Evolutionary conservation across 192 early-diverging fungal genomes (phyloP), one percentile per base, ranked within the genome.

Genomic region (Cetraspora pellucida): DNA sequence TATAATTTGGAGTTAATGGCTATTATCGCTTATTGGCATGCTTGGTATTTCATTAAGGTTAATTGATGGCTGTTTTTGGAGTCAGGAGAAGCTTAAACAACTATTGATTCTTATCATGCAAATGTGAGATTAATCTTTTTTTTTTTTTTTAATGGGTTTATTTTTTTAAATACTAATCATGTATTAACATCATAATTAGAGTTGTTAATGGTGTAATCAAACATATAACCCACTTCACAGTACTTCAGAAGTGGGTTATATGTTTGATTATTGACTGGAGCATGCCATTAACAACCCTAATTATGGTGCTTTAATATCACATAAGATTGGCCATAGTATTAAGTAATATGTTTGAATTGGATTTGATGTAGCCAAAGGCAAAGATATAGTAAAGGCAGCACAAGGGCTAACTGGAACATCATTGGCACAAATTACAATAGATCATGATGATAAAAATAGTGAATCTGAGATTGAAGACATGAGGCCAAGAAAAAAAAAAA

Each of bases 281-380:
- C n/a, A n/a, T n/a, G n/a, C n/a, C n/a, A n/a, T n/a, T n/a, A n/a
- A n/a, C n/a, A n/a, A n/a, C n/a, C n/a, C n/a, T n/a, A n/a, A n/a
- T n/a, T n/a, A n/a, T n/a, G n/a, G n/a, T n/a, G n/a, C n/a, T n/a
- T 67, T 23, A 31, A 64, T 37, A 67, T 71, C 8, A 54, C 16
- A 44, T 70, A 49, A 70, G 67, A 49, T 70, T 17, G n/a, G 2
- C 0, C 30, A 71, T 71, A 28, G 17, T 27, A 71, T 71, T 50
- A 54, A 52, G 54, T 11, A 19, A 25, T 71, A 71, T 71, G 7
- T 71, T 30, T n/a, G 17, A 44, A 52, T 71, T 71, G 19, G 69
- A 54, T 54, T 54, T 71, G 19, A 71, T 54, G 30, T 71, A 50
- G 13, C 9, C 25, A 7, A 10, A 30, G 50, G 30, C 6, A 3